Evolutionary conservation across 305 asterid species (phyloP), one percentile per base, ranked within the genome.

Genomic region (Fraxinus albicans): DNA sequence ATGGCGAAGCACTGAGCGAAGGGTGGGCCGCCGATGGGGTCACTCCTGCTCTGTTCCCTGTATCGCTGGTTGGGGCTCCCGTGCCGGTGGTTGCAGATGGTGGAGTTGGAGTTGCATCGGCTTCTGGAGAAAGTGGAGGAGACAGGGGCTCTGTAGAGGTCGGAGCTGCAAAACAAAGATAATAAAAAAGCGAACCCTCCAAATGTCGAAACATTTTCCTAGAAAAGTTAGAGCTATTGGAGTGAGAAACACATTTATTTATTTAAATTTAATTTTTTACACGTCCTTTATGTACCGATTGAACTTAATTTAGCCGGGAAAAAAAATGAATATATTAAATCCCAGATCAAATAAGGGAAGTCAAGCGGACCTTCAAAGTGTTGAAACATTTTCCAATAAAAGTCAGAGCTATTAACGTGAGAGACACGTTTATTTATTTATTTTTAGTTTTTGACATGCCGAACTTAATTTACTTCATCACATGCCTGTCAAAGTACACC

Each of bases 21-120:
- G 82, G 81, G 9, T 60, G 82, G 77, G 98, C 95, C 29, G 93
- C 90, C 3, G 99, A 94, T 15, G 98, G 97, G 1, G 88, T 90
- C 34, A 89, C 87, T 47, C 92, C 88, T 5, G 92, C 88, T 73
- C 95, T 88, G 83, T 84, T 91, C 7, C 96, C 91, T 0, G 92
- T 21, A 42, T 69, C 89, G 81, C 86, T 35, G 3, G 89, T 38
- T 55, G 95, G 86, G 27, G 92, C 4, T 83, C 83, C 94, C 0
- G 91, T 88, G 19, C 75, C 73, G 0, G 86, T 84, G 0, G 94
- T 81, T 35, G 91, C 83, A 63, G 90, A 70, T 13, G 92, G 85
- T 31, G 98, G 89, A 40, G 93, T 19, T 21, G 91, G 94, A 79
- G 89, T 81, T 47, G 84, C 84, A n/a, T 89, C 89, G 27, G 85